Base-by-base conservation (phyloP, 768 basidiomycete species). In the Leccinum subtestaceum region DNA sequence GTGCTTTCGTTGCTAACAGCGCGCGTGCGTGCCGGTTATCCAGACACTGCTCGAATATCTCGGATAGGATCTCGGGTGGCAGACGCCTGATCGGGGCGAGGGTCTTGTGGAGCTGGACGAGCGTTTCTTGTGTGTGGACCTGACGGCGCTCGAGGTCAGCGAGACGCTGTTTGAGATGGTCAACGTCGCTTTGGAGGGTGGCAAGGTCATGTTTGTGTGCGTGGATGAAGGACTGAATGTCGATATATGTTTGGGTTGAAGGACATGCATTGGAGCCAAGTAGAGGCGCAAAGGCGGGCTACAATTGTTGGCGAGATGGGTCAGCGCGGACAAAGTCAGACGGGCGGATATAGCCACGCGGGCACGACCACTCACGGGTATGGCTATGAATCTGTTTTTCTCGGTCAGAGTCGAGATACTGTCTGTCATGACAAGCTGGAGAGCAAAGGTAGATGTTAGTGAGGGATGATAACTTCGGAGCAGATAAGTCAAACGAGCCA, bases 41-140 rank as follows among this genome's bases (percentile, higher is more conserved):
- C 12, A 72, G 56, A 51, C 70, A 72, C 17, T 43, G 56, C 56
- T 63, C 65, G n/a, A 70, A 70, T 17, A 70, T 65, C 47, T 65
- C 61, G 21, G 69, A 65, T 21, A 70, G 45, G 23, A 72, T 53
- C 45, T 70, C 69, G 3, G 70, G 66, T 0, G 68, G 69, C 21
- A 70, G 31, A 34, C 69, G 63, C 43, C 60, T 62, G 62, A 70
- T 63, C 8, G 69, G 70, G 11, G 70, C 54, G 4, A 65, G 54
- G 15, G 52, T 57, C 6, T 58, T 55, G 9, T 59, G 49, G 25
- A 71, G 68, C 15, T 62, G 61, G 51, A 45, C 43, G 4, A 71
- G 60, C 23, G 43, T 19, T 5, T 57, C 53, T 34, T 57, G 57
- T 0, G 58, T 56, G 17, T 55, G 34, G 3, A 34, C 46, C 6